Percentiles rank a stretch among this genome's conserved stretches.
phyloP scores from a whole-genome alignment of 176 grass and related monocot species.

The Zizania latifolia region DNA sequence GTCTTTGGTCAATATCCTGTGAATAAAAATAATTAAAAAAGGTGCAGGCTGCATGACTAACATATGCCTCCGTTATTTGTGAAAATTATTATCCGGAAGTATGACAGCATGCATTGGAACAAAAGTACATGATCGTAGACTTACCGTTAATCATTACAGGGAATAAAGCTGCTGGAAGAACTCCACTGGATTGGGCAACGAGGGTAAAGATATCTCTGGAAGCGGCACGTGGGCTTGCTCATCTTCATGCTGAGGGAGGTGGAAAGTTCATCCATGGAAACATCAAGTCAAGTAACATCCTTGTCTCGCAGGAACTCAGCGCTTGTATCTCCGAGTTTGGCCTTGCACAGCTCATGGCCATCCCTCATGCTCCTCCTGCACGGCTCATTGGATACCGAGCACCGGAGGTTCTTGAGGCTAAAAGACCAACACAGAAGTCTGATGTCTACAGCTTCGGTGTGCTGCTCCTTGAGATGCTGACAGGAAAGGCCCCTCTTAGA shows the following conservation, averaged over 20 bases:
- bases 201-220: constrained; percentile 66
- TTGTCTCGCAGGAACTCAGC: constrained; percentile 52
- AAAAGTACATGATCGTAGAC: neutral
- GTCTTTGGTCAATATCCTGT: neutral
- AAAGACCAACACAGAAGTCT: constrained; percentile 62
- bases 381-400: constrained; percentile 67
- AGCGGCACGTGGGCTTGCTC: constrained; percentile 48
- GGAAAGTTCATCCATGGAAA: constrained; percentile 73
- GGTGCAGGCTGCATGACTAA: neutral
- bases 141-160: constrained; percentile 33
- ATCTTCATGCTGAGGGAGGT: constrained; percentile 52
- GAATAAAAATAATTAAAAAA: constrained; percentile 10
- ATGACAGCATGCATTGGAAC: neutral
- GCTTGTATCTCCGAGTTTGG: constrained; percentile 51
- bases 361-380: constrained; percentile 31
- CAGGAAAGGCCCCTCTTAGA: constrained; percentile 60
- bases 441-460: constrained; percentile 96
- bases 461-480: constrained; percentile 78
- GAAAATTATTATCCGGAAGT: neutral
- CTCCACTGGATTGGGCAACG: constrained; percentile 69
- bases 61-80: neutral
- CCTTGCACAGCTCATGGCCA: constrained; percentile 60
- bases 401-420: constrained; percentile 67
- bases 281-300: constrained; percentile 78
- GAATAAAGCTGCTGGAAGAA: constrained; percentile 52